A percentile compares a stretch with the other conserved stretches of the same genome.
Evolutionary conservation across 441 rosid genomes (phyloP).

Genomic region (Erodium chrysanthum): DNA sequence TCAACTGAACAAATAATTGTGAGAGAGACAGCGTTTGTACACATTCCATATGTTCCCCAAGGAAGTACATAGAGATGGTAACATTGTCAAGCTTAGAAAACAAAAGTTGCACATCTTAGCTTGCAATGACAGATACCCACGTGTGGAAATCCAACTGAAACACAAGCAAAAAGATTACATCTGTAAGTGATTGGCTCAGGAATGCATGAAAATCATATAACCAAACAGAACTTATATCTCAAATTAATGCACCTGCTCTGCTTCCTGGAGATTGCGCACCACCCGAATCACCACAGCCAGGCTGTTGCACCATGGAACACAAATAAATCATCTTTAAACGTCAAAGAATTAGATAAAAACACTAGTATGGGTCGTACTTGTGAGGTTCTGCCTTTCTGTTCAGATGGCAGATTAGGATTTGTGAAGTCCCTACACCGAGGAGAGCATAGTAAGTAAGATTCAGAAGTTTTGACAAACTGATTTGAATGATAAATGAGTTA

Average conservation of each 20-base stretch:
- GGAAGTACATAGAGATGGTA: conserved; percentile 5
- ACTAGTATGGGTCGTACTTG: conserved; percentile 38
- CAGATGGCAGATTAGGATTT: conserved; percentile 80
- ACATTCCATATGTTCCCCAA: conserved; percentile 13
- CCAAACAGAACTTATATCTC: conserved; percentile 11
- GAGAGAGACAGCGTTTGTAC: conserved; percentile 11
- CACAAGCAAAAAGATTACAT: conserved; percentile 20
- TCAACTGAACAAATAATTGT: neutral
- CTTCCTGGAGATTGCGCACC: conserved; percentile 39
- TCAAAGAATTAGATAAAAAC: neutral
- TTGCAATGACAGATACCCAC: conserved; percentile 39
- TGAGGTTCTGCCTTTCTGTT: conserved; percentile 82
- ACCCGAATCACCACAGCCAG: conserved; percentile 79
- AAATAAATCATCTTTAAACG: conserved; percentile 17
- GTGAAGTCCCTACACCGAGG: conserved; percentile 64
- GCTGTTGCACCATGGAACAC: conserved; percentile 34
- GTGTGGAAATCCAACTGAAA: conserved; percentile 86
- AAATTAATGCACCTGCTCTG: conserved; percentile 25
- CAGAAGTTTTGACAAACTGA: conserved; percentile 9
- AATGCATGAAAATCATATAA: conserved; percentile 7
- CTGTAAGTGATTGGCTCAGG: neutral
- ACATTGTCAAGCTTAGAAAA: conserved; percentile 20
- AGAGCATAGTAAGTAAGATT: neutral
- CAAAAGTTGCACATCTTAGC: conserved; percentile 19
- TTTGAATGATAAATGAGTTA: neutral